A percentile compares a stretch with the other conserved stretches of the same genome.
Conservation (phyloP, 176 grass and related monocot genomes). For the Carex scoparia region DNA sequence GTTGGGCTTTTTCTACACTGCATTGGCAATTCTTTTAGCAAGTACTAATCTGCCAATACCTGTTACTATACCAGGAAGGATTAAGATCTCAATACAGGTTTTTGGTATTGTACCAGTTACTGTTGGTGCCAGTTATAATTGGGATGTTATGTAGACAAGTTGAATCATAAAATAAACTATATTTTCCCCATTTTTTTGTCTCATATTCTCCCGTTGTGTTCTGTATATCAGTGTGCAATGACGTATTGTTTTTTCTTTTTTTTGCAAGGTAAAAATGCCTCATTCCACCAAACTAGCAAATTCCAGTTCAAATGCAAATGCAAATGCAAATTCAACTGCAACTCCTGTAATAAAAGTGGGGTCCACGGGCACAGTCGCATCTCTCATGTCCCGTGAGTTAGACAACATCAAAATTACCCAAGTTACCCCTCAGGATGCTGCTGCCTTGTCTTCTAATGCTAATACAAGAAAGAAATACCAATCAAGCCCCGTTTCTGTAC, state of each 20-base stretch:
- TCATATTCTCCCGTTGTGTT: neutral
- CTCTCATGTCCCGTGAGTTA: constrained; percentile 76
- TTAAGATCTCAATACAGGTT: neutral
- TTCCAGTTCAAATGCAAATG: constrained; percentile 22
- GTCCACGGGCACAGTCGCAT: constrained; percentile 70
- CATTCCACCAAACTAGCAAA: constrained; percentile 28
- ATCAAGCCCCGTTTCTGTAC: constrained; percentile 49
- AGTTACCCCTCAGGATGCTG: constrained; percentile 26
- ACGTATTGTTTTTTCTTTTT: neutral
- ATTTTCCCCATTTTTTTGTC: neutral
- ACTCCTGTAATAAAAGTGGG: constrained; percentile 47
- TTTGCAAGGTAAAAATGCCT: constrained; percentile 46
- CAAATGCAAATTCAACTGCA: constrained; percentile 19
- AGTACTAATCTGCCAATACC: no score
- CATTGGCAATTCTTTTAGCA: neutral
- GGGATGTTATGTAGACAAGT: neutral
- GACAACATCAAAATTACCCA: constrained; percentile 46
- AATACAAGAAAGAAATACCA: constrained; percentile 38
- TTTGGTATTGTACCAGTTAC: neutral
- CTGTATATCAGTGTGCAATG: neutral
- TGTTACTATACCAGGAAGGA: neutral
- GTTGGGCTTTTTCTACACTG: neutral
- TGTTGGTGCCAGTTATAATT: constrained; percentile 8
- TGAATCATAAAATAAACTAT: neutral
- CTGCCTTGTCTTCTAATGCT: constrained; percentile 18